These are phyloP conservation scores for Solanum chiquidenum DNA, from an alignment of 257 asterid genomes.

Conservation along the genomic window DNA sequence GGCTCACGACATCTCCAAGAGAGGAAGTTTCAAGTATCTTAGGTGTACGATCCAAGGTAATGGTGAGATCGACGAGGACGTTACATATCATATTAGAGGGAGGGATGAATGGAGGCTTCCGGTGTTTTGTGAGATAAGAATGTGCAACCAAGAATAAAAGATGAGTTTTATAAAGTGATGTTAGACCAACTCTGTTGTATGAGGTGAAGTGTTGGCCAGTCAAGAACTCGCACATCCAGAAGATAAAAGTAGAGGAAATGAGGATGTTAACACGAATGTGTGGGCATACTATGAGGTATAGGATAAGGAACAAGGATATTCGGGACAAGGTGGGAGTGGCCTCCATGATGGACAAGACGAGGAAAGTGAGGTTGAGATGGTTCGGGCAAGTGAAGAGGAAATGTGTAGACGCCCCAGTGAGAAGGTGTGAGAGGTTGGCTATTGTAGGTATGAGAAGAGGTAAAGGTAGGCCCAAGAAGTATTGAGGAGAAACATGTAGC, in stretches of 20 bases:
- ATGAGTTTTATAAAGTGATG: not conserved
- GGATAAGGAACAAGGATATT: not conserved
- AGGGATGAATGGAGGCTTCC: not conserved
- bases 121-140: not conserved
- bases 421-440: not conserved
- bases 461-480: not conserved
- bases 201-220: not conserved
- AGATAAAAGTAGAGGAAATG: not conserved
- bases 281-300: not conserved
- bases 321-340: not conserved
- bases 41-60: not conserved
- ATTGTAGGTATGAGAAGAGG: not conserved
- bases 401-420: not conserved
- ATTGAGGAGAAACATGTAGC: not conserved
- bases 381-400: not conserved
- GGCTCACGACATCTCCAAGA: not conserved
- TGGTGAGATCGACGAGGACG: not conserved
- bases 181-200: not conserved
- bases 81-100: not conserved
- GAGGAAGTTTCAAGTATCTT: not conserved
- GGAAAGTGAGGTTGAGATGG: not conserved
- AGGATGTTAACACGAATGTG: not conserved
- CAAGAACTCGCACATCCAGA: not conserved
- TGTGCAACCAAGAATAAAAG: not conserved
- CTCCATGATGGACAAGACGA: not conserved